A percentile compares a stretch with the other conserved stretches of the same genome.
phyloP scores from a whole-genome alignment of 2,329 filamentous ascomycete genomes.

The Neofusicoccum kwambonambiense region DNA sequence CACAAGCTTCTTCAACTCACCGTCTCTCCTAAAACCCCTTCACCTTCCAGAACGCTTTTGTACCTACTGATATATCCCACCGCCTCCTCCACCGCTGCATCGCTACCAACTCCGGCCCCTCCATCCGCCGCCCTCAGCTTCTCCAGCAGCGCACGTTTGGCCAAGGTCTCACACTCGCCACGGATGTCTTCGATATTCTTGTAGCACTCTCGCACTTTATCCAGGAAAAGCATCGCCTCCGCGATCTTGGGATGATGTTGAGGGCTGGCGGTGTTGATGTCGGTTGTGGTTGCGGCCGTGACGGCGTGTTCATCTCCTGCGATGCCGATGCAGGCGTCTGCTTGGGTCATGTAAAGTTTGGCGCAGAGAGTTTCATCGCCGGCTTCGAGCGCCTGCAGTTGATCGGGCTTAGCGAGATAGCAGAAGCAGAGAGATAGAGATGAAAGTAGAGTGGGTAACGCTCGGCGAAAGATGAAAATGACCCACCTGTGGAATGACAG shows the following conservation, averaged over 20 bases:
- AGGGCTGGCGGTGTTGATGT: conserved; percentile 14
- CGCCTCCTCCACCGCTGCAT: conserved; percentile 34
- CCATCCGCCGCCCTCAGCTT: conserved; percentile 56
- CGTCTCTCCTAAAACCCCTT: conserved; percentile 22
- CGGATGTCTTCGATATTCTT: conserved; percentile 64
- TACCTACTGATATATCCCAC: conserved; percentile 36
- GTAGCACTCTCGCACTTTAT: conserved; percentile 48
- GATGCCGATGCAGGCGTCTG: conserved; percentile 75
- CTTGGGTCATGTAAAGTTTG: conserved; percentile 66
- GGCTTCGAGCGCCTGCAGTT: conserved; percentile 58
- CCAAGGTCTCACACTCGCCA: conserved; percentile 75
- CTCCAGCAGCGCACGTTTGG: conserved; percentile 78
- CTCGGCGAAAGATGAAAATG: neutral
- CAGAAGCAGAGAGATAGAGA: neutral
- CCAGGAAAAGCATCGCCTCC: conserved; percentile 36
- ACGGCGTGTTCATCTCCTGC: conserved; percentile 54
- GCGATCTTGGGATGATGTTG: conserved; percentile 20
- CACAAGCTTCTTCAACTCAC: neutral
- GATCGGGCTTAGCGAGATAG: neutral
- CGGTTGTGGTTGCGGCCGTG: conserved; percentile 19
- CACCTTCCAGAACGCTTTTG: conserved; percentile 26
- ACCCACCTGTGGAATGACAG: conserved; percentile 68
- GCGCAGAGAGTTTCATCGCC: conserved; percentile 63
- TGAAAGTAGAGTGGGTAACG: no score
- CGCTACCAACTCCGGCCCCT: neutral